Conservation (phyloP, 495 filamentous ascomycete genomes). For the Aspergillus conjunctus region DNA sequence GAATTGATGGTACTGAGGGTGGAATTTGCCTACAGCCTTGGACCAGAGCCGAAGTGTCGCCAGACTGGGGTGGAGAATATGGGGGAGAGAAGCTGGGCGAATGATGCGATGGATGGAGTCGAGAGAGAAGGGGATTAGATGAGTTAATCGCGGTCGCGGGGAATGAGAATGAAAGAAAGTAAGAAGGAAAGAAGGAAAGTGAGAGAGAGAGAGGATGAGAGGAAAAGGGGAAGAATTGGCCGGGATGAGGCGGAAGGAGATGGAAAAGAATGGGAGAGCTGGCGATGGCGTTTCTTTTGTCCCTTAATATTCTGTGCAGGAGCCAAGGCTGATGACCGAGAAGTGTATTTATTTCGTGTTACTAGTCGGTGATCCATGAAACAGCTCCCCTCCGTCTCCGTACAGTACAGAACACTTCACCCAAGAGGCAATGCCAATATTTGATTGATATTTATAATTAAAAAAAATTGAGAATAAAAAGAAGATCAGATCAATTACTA, state of each 20-base stretch:
- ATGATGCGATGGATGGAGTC: not conserved
- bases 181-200: slow-evolving; percentile 15
- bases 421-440: no score
- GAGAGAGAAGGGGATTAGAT: not conserved
- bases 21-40: not conserved
- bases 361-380: no score
- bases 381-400: no score
- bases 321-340: not conserved
- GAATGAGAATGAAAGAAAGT: slow-evolving; percentile 8
- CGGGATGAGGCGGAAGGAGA: slow-evolving; percentile 20
- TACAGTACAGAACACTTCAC: no score
- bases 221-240: slow-evolving; percentile 14
- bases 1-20: not conserved
- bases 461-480: no score
- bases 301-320: not conserved
- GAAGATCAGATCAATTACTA: no score
- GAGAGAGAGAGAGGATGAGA: slow-evolving; percentile 14
- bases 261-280: slow-evolving; percentile 22
- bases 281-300: not conserved
- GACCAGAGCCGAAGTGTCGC: slow-evolving; percentile 4
- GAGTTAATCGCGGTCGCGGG: not conserved
- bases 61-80: slow-evolving; percentile 6
- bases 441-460: no score
- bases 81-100: slow-evolving; percentile 14
- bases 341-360: not conserved